Evolutionary conservation across 1,284 basidiomycete genomes (phyloP).

Genomic region (Sporisorium scitamineum): DNA sequence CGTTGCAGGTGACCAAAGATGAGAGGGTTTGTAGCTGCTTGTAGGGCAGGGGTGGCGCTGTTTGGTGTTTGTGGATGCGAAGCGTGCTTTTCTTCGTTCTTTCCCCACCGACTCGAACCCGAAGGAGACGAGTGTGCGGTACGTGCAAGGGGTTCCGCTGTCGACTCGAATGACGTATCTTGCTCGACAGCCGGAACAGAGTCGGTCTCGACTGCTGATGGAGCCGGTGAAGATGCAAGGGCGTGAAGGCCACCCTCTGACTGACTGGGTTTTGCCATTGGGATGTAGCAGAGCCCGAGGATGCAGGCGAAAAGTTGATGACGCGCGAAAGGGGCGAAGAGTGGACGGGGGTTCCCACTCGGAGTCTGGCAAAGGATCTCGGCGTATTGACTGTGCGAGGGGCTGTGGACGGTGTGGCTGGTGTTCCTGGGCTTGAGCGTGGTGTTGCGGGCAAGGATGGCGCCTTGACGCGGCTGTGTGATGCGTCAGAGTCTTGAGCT

Average conservation of each 20-base stretch:
- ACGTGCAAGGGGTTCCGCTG: background rate
- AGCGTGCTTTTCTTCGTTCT: background rate
- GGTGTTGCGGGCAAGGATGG: background rate
- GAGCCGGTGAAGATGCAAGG: background rate
- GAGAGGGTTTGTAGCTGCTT: conserved; percentile 10
- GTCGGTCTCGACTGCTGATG: background rate
- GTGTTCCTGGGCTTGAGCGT: background rate
- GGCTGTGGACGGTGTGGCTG: conserved; percentile 8
- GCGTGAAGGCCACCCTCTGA: background rate
- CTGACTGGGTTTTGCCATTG: conserved; percentile 31
- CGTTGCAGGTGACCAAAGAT: conserved; percentile 25
- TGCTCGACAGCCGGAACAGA: background rate
- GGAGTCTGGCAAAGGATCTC: conserved; percentile 26
- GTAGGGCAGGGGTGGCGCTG: background rate
- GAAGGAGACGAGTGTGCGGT: background rate
- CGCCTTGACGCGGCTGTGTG: background rate
- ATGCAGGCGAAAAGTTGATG: conserved; percentile 33
- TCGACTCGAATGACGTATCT: background rate
- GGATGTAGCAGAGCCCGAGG: conserved; percentile 1
- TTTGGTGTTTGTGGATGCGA: conserved; percentile 13
- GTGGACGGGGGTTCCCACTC: conserved; percentile 23
- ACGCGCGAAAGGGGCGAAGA: conserved; percentile 37
- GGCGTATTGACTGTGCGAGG: conserved; percentile 14
- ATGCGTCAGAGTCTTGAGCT: conserved; percentile 1
- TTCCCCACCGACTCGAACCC: background rate